Evolutionary conservation across 2,329 filamentous ascomycete species (phyloP).

Genomic region (Zasmidium angulare): DNA sequence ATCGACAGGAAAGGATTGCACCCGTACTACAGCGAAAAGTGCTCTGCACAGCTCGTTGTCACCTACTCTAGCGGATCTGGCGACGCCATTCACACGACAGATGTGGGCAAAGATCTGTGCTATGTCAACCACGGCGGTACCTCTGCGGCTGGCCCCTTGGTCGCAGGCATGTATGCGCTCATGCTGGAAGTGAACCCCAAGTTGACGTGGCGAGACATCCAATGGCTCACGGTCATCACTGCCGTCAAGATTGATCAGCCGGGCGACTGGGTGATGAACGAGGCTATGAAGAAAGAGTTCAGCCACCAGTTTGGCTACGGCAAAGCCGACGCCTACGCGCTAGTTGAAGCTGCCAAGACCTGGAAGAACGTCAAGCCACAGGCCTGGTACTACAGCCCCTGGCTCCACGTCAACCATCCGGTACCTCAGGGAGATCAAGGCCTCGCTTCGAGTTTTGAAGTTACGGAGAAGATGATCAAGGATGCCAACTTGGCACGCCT

Average conservation of each 20-base stretch:
- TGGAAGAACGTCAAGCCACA: constrained; percentile 93
- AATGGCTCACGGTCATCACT: constrained; percentile 84
- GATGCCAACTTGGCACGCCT: constrained; percentile 79
- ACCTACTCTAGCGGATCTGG: constrained; percentile 91
- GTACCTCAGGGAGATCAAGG: constrained; percentile 86
- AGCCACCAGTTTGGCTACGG: constrained; percentile 96
- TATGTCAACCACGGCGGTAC: constrained; percentile 86
- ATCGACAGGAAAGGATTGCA: constrained; percentile 85
- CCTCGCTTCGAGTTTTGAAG: constrained; percentile 74
- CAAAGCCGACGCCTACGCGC: constrained; percentile 83
- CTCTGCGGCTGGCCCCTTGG: constrained; percentile 89
- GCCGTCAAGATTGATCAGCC: constrained; percentile 77
- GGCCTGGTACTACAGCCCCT: constrained; percentile 90
- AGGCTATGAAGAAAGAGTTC: constrained; percentile 77
- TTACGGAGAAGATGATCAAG: constrained; percentile 78
- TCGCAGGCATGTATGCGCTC: constrained; percentile 87
- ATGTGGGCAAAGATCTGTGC: constrained; percentile 79
- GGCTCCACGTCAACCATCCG: constrained; percentile 81
- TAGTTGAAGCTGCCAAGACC: constrained; percentile 81
- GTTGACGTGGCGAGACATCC: constrained; percentile 88
- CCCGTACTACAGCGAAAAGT: constrained; percentile 94
- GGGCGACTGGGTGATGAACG: constrained; percentile 74
- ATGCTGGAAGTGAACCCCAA: constrained; percentile 83
- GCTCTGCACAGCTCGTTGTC: constrained; percentile 91
- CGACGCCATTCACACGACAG: constrained; percentile 93